phyloP scores from a whole-genome alignment of 2,329 filamentous ascomycete genomes.

The Arachnopeziza araneosa region DNA sequence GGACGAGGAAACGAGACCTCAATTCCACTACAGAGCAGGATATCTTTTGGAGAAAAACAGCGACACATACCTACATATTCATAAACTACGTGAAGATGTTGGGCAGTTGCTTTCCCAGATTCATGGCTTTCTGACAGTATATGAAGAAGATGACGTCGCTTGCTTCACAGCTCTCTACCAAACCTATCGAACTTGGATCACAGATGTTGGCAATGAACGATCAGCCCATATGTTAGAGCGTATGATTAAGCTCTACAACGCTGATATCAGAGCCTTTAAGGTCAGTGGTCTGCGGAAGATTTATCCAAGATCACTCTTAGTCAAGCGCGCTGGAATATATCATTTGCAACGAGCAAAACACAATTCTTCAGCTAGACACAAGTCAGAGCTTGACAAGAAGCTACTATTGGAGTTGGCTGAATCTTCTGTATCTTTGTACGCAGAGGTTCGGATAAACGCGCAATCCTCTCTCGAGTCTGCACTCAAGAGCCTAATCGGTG shows the following conservation, averaged over 20 bases:
- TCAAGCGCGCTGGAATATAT: constrained; percentile 90
- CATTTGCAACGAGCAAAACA: constrained; percentile 91
- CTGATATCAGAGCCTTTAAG: constrained; percentile 89
- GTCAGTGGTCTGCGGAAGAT: constrained; percentile 87
- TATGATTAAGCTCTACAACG: constrained; percentile 74
- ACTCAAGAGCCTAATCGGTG: constrained; percentile 83
- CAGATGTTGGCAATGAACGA: constrained; percentile 92
- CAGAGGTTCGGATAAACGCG: constrained; percentile 90
- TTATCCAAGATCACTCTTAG: constrained; percentile 86
- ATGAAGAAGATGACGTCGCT: constrained; percentile 91
- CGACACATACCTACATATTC: constrained; percentile 67
- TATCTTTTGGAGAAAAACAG: constrained; percentile 67
- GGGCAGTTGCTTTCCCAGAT: constrained; percentile 77
- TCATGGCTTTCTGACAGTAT: constrained; percentile 73
- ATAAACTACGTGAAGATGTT: constrained; percentile 72
- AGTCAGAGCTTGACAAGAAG: constrained; percentile 82
- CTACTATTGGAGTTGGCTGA: constrained; percentile 82
- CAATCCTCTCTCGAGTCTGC: constrained; percentile 91
- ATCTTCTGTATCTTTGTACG: constrained; percentile 86
- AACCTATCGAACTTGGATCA: constrained; percentile 93
- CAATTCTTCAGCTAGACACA: constrained; percentile 81
- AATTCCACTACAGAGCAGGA: constrained; percentile 83
- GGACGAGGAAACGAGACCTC: constrained; percentile 76
- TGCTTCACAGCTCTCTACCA: constrained; percentile 92
- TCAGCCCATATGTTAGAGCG: constrained; percentile 91